Evolutionary conservation across 148 eudicot genomes (phyloP).

Genomic region (Bassia scoparia): DNA sequence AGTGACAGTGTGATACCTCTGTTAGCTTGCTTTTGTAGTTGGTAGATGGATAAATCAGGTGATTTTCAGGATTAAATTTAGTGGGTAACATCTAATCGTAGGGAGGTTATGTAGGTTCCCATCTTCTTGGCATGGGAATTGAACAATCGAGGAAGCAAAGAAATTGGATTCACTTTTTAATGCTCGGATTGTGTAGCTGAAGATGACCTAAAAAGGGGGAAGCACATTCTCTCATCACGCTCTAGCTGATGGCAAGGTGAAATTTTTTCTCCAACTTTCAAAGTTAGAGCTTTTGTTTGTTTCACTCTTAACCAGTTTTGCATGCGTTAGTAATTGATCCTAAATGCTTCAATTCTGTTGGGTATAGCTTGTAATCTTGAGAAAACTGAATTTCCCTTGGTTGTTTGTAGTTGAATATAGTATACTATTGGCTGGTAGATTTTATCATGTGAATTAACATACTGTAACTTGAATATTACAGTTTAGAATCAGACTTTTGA

Average conservation of each 20-base stretch:
- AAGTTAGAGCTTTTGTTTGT: not conserved
- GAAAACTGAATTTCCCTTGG: not conserved
- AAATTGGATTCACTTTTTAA: conserved; percentile 71
- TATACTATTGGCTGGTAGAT: too few species aligned
- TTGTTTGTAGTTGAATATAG: not conserved
- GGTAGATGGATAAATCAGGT: not conserved
- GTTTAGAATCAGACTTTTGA: not conserved
- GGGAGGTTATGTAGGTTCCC: conserved; percentile 57
- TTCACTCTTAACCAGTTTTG: not conserved
- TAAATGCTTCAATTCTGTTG: not conserved
- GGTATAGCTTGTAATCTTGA: not conserved
- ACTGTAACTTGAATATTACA: too few species aligned
- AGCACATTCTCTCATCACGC: conserved; percentile 54
- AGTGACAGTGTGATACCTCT: not conserved
- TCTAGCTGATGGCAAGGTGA: conserved; percentile 60
- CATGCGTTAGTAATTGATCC: conserved; percentile 3
- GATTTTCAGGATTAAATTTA: not conserved
- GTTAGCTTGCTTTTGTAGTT: conserved; percentile 6
- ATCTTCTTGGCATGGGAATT: conserved; percentile 94
- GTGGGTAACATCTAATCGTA: not conserved
- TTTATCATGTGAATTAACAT: too few species aligned
- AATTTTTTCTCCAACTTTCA: conserved; percentile 11
- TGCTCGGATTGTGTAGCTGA: conserved; percentile 82
- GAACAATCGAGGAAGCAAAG: conserved; percentile 92
- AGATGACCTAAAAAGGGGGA: conserved; percentile 52